phyloP scores from a whole-genome alignment of 768 basidiomycete species.

The Termitomyces sp. region DNA sequence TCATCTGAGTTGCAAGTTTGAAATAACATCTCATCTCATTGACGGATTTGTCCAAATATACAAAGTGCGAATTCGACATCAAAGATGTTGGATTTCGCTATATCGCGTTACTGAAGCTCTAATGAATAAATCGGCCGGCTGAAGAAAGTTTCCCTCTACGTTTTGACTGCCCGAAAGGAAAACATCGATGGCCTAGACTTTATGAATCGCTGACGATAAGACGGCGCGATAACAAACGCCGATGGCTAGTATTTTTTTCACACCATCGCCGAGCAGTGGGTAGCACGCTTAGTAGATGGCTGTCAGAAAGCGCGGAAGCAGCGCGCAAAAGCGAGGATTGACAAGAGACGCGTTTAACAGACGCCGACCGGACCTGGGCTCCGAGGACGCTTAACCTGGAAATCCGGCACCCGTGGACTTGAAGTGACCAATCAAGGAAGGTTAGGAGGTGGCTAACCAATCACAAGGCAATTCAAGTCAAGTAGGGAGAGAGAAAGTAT shows the following conservation, averaged over 20 bases:
- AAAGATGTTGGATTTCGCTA: background rate
- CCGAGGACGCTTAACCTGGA: background rate
- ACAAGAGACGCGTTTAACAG: background rate
- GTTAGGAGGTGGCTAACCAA: background rate
- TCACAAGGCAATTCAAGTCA: slow-evolving; percentile 1
- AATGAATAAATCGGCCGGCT: background rate
- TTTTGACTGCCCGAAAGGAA: background rate
- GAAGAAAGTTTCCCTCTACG: background rate
- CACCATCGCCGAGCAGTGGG: background rate
- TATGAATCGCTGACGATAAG: background rate
- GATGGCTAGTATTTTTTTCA: background rate
- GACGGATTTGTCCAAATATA: background rate
- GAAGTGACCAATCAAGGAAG: background rate
- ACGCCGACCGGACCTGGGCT: background rate
- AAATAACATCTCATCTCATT: background rate
- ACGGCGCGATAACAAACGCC: background rate
- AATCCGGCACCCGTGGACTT: background rate
- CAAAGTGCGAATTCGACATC: background rate
- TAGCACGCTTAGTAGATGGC: background rate
- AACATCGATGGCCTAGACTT: too few relatives aligned
- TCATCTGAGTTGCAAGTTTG: background rate
- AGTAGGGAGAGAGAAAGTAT: background rate
- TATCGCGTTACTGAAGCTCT: background rate
- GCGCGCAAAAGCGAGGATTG: background rate
- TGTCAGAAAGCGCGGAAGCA: background rate